Evolutionary conservation across 805 yeast species (phyloP).

Genomic region (Saccharomycopsis sp.): DNA sequence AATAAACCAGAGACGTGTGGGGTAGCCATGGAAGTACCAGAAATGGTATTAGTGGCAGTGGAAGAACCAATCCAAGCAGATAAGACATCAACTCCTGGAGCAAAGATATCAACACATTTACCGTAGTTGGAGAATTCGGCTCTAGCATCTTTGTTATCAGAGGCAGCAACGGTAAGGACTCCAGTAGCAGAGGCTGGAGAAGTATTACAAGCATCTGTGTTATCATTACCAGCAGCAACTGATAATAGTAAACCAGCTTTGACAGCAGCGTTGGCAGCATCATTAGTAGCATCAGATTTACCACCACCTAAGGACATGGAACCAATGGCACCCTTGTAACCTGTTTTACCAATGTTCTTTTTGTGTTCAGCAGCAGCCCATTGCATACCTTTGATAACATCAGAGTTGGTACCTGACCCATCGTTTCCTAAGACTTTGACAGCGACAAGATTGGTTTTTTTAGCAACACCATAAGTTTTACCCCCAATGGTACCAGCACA

Average conservation of each 20-base stretch:
- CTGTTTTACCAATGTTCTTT: slow-evolving; percentile 36
- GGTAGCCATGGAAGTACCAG: slow-evolving; percentile 79
- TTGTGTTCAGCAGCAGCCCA: slow-evolving; percentile 54
- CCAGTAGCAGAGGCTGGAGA: slow-evolving; percentile 74
- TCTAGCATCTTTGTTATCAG: slow-evolving; percentile 64
- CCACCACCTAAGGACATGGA: slow-evolving; percentile 77
- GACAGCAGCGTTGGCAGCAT: slow-evolving; percentile 67
- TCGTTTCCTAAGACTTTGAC: too few species aligned
- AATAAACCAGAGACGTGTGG: slow-evolving; percentile 62
- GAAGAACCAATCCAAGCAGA: slow-evolving; percentile 45
- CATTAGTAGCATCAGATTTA: slow-evolving; percentile 53
- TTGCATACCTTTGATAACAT: slow-evolving; percentile 71
- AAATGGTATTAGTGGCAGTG: too few species aligned
- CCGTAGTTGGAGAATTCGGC: slow-evolving; percentile 92
- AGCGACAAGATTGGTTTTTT: too few species aligned
- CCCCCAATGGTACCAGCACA: too few species aligned
- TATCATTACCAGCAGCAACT: slow-evolving; percentile 83
- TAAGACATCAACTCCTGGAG: slow-evolving; percentile 63
- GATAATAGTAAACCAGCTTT: slow-evolving; percentile 62
- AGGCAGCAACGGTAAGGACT: slow-evolving; percentile 81
- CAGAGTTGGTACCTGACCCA: too few species aligned
- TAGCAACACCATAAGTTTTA: too few species aligned
- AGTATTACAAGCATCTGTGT: slow-evolving; percentile 63
- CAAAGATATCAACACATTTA: slow-evolving; percentile 72
- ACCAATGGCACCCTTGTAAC: slow-evolving; percentile 55